Conservation (phyloP, 495 filamentous ascomycete genomes). For the Penicillium lividum region DNA sequence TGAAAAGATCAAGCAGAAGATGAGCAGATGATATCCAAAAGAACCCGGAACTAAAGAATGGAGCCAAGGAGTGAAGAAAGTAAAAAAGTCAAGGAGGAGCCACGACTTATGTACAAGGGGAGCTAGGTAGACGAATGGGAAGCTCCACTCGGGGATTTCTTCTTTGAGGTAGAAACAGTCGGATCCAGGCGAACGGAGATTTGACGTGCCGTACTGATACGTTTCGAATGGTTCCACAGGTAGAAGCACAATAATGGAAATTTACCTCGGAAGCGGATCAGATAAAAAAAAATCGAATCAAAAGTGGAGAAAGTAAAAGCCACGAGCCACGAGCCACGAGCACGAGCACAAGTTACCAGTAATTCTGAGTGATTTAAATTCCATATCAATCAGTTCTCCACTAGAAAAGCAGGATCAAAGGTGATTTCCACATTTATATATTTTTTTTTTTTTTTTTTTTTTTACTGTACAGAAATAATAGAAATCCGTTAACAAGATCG, state of each 20-base stretch:
- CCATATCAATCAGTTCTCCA: constrained; percentile 33
- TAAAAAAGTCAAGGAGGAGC: constrained; percentile 6
- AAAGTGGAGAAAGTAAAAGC: not conserved
- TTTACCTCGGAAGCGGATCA: constrained; percentile 25
- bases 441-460: constrained; percentile 8
- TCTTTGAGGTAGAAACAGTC: constrained; percentile 6
- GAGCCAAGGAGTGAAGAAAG: constrained; percentile 13
- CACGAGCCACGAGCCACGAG: not conserved
- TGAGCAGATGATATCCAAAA: not conserved
- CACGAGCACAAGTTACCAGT: too few relatives aligned
- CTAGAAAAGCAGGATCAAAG: not conserved
- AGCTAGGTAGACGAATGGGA: constrained; percentile 6
- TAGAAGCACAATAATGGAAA: not conserved
- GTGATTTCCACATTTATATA: constrained; percentile 1
- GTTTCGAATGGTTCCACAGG: constrained; percentile 9
- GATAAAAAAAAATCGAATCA: constrained; percentile 27
- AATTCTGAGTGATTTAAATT: constrained; percentile 7
- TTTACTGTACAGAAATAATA: not conserved
- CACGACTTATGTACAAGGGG: constrained; percentile 17
- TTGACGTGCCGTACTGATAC: constrained; percentile 20
- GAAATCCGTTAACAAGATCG: not conserved
- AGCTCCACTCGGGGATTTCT: constrained; percentile 20
- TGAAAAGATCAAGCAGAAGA: not conserved
- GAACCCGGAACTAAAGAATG: constrained; percentile 2
- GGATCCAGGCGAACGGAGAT: constrained; percentile 20